A percentile compares a stretch with the other conserved stretches of the same genome.
Conservation (phyloP, 805 yeast species). For the Henningerozyma blattae region DNA sequence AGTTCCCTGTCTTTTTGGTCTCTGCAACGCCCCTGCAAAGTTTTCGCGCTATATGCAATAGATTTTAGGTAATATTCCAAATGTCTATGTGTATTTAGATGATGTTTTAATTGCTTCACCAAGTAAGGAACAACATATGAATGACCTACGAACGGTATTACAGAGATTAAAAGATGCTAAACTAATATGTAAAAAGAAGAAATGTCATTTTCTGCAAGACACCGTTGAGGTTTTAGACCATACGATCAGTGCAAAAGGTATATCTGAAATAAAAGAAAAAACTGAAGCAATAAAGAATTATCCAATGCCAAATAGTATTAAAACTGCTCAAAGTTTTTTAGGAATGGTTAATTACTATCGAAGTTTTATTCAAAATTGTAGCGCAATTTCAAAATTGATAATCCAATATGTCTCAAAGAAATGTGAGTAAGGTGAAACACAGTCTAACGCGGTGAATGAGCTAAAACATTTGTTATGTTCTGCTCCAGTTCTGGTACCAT, state of each 20-base stretch:
- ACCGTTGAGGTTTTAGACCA: conserved; percentile 5
- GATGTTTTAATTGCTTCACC: conserved; percentile 3
- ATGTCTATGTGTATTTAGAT: conserved; percentile 5
- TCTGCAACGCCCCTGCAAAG: conserved; percentile 4
- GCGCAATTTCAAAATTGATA: conserved; percentile 1
- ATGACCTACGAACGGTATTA: conserved; percentile 2
- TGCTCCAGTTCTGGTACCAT: conserved; percentile 2
- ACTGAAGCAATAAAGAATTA: neutral
- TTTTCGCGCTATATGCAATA: conserved; percentile 6
- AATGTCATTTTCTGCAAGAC: conserved; percentile 3
- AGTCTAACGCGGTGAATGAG: conserved; percentile 1
- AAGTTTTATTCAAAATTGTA: conserved; percentile 5
- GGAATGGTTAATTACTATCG: conserved; percentile 6
- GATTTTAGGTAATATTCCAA: conserved; percentile 3
- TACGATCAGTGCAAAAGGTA: neutral
- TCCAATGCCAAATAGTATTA: conserved; percentile 1
- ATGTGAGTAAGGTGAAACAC: neutral
- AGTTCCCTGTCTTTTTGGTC: conserved; percentile 3
- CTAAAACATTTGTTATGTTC: neutral
- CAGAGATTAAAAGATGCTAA: neutral
- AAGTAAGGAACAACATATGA: conserved; percentile 2
- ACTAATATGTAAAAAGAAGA: conserved; percentile 3
- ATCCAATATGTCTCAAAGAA: conserved; percentile 1
- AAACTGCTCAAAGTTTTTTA: conserved; percentile 6
- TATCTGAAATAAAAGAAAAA: neutral